Base-by-base conservation (phyloP, 148 eudicot genomes). In the Cornus suecica region DNA sequence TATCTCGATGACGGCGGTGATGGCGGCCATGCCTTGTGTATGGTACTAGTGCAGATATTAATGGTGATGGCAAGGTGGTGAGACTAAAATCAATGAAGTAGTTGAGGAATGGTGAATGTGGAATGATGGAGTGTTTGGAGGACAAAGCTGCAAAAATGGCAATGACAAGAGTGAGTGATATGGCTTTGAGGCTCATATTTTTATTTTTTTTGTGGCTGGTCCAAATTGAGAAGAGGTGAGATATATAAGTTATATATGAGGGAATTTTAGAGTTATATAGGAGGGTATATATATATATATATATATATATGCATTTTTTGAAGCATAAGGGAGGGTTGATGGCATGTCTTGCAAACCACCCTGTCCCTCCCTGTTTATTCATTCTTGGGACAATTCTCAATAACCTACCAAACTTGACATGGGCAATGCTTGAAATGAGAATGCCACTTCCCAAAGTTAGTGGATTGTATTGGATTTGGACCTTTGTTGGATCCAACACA, bases 301-400 rank as follows among this genome's bases (percentile, higher is more conserved):
- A 56, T 58, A 25, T 62, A 70, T 48, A 61, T 65, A 78, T 71
- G 88, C 84, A 77, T 88, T 90, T 93, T 88, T 90, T 93, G 89
- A 88, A 91, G 92, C 90, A 77, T 25, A 91, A 88, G 97, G 76
- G 79, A 88, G 97, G 76, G 79, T 70, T 69, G 74, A 68, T 87
- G 74, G 76, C 86, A 83, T 93, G 91, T 75, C 98, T 91, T 93
- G 83, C 86, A 93, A 88, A 92, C 74, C 80, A 93, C 91, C 87
- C 87, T 80, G 83, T 54, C 82, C 82, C 69, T 65, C 10, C 4
- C 54, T 20, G n/a, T n/a, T 7, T 52, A 8, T 58, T 58, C 20
- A 81, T 72, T 28, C 87, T 80, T 79, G 76, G 61, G 66, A 70
- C 62, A 34, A 79, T 76, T 67, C 58, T 70, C 65, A 58, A n/a